Percentiles rank a stretch among this genome's conserved stretches.
Conservation (phyloP, 345 rosid species). For the Camelina sativa region DNA sequence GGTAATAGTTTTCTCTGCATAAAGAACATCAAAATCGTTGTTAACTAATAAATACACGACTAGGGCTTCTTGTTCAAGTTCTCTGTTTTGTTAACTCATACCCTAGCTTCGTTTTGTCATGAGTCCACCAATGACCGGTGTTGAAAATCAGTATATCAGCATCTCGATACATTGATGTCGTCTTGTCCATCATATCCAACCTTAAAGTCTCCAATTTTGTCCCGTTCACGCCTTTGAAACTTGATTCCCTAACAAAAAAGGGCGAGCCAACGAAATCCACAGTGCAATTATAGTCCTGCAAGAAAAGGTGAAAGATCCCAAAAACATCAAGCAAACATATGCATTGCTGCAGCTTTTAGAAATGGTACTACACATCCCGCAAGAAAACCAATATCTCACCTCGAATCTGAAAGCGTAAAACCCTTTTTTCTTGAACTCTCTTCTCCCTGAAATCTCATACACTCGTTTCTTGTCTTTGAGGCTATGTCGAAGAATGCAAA, state of each 20-base stretch:
- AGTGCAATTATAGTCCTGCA: slow-evolving; percentile 82
- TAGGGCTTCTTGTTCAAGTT: not conserved
- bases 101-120: slow-evolving; percentile 93
- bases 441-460: slow-evolving; percentile 73
- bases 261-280: slow-evolving; percentile 84
- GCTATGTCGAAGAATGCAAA: slow-evolving; percentile 76
- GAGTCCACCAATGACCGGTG: slow-evolving; percentile 99
- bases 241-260: slow-evolving; percentile 83
- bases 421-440: slow-evolving; percentile 79
- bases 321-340: not conserved
- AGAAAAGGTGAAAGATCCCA: slow-evolving; percentile 4
- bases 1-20: slow-evolving; percentile 77
- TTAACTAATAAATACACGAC: not conserved
- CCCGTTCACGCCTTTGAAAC: slow-evolving; percentile 58
- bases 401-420: slow-evolving; percentile 83
- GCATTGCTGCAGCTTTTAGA: too few species aligned
- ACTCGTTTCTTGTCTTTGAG: slow-evolving; percentile 68
- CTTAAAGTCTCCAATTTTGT: slow-evolving; percentile 66
- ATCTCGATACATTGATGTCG: slow-evolving; percentile 71
- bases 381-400: slow-evolving; percentile 49
- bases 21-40: slow-evolving; percentile 29
- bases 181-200: slow-evolving; percentile 81
- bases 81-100: slow-evolving; percentile 35
- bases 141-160: slow-evolving; percentile 84
- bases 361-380: not conserved